Conservation (phyloP, 2,329 filamentous ascomycete genomes). For the Fusarium gaditjirri region DNA sequence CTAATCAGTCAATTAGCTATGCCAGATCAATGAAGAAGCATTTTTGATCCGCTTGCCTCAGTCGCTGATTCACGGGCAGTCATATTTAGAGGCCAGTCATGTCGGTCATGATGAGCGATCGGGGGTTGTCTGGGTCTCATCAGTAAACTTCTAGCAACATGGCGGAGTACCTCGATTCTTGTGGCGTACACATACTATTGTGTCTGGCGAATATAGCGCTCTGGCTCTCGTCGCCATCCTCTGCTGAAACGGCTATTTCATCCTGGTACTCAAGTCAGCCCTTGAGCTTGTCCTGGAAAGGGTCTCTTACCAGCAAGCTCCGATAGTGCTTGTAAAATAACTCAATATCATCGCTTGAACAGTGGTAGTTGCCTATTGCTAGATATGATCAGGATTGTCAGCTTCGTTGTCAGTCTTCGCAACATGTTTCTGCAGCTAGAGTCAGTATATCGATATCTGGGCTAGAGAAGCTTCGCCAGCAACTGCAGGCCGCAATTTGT, state of each 20-base stretch:
- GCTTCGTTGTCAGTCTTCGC: background rate
- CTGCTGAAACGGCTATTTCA: background rate
- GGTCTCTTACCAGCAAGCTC: background rate
- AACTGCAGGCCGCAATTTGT: rapidly evolving
- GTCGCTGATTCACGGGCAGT: background rate
- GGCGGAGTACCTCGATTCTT: background rate
- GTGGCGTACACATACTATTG: background rate
- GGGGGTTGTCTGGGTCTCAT: too few relatives aligned
- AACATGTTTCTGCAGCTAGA: background rate
- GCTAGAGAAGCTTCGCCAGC: background rate
- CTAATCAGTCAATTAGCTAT: background rate
- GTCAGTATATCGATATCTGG: background rate
- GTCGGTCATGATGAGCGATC: background rate
- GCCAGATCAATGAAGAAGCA: background rate
- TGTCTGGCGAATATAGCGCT: rapidly evolving
- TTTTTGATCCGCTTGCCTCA: background rate
- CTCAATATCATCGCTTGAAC: rapidly evolving
- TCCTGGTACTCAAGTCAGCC: background rate
- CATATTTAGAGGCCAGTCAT: background rate
- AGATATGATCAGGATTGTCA: too few relatives aligned
- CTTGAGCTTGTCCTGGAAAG: too few relatives aligned
- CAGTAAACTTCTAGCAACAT: background rate
- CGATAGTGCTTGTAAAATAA: rapidly evolving
- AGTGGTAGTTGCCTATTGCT: background rate
- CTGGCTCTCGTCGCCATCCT: rapidly evolving